Evolutionary conservation across 345 rosid species (phyloP), one percentile per base, ranked within the genome.

Genomic region (Camelina laxa): DNA sequence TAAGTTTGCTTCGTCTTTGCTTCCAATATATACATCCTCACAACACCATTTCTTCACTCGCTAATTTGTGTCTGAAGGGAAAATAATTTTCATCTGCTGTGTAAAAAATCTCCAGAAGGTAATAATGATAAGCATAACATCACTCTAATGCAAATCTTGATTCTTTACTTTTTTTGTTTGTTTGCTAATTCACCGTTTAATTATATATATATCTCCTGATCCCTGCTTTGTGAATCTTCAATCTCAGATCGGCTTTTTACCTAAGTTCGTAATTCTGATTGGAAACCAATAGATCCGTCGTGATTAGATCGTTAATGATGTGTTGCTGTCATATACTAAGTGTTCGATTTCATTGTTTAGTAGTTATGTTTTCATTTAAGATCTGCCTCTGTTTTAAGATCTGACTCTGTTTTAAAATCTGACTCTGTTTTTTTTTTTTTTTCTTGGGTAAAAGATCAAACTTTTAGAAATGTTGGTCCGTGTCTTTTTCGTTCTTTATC

Each of bases 31-130:
- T 27, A 19, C 41, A 61, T 50, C 50, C 59, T 60, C 44, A n/a
- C 16, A n/a, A 27, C 5, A 27, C 63, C 56, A 58, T 70, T 70
- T 70, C 74, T n/a, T n/a, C 30, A 70, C 57, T 58, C 33, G 41
- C 31, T 21, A 1, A 42, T 31, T 5, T 19, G 7, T 70, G 54
- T 70, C 74, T 45, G 45, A 58, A 39, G 30, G 7, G 7, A 27
- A 20, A 20, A 20, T 0, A 20, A 20, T 0, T 47, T 11, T 38
- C 49, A 10, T 15, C n/a, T 2, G 9, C 20, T 35, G 67, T 6
- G 21, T 13, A 42, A 22, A 50, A 27, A 27, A 27, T 61, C 69
- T 60, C 19, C 53, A 19, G 51, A 72, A 69, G 20, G 10, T 47
- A 47, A 47, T 47, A 5, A n/a, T 16, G 4, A 42, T 42, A 16